These are phyloP conservation scores for Verticillium dahliae DNA, from an alignment of 2,329 filamentous ascomycete species.

Conservation along the genomic window DNA sequence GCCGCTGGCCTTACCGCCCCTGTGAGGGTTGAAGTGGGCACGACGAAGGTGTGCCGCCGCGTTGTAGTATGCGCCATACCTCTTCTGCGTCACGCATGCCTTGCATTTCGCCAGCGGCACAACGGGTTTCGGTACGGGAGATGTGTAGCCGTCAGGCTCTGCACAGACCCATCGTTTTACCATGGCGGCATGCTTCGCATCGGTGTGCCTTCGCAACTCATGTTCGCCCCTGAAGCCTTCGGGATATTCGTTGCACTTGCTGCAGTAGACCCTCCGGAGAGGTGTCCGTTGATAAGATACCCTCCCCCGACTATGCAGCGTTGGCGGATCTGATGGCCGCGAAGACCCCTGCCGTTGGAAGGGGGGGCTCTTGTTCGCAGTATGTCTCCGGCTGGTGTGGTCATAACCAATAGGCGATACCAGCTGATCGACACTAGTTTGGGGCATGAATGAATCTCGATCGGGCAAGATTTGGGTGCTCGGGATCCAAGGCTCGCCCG, in stretches of 20 bases:
- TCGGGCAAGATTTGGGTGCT: slow-evolving; percentile 15
- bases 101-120: slow-evolving; percentile 50
- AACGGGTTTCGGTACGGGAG: slow-evolving; percentile 36
- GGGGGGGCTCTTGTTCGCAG: slow-evolving; percentile 38
- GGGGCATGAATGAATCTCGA: slow-evolving; percentile 18
- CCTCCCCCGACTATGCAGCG: slow-evolving; percentile 27
- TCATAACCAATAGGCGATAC: slow-evolving; percentile 24
- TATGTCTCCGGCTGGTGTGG: slow-evolving; percentile 31
- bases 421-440: slow-evolving; percentile 19
- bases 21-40: slow-evolving; percentile 50
- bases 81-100: slow-evolving; percentile 48
- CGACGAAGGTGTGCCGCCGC: slow-evolving; percentile 51
- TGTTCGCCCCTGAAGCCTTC: slow-evolving; percentile 89
- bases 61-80: slow-evolving; percentile 54
- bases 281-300: slow-evolving; percentile 46
- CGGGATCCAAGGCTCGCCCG: slow-evolving; percentile 29
- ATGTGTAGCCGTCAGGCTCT: slow-evolving; percentile 34
- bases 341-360: slow-evolving; percentile 29
- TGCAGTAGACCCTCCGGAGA: slow-evolving; percentile 69
- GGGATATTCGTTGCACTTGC: slow-evolving; percentile 72
- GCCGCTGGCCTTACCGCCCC: slow-evolving; percentile 49
- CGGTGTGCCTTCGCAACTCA: slow-evolving; percentile 65
- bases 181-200: slow-evolving; percentile 49
- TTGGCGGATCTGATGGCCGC: slow-evolving; percentile 35
- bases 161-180: slow-evolving; percentile 52